Evolutionary conservation across 148 eudicot genomes (phyloP).

Genomic region (Heliosperma pusillum): DNA sequence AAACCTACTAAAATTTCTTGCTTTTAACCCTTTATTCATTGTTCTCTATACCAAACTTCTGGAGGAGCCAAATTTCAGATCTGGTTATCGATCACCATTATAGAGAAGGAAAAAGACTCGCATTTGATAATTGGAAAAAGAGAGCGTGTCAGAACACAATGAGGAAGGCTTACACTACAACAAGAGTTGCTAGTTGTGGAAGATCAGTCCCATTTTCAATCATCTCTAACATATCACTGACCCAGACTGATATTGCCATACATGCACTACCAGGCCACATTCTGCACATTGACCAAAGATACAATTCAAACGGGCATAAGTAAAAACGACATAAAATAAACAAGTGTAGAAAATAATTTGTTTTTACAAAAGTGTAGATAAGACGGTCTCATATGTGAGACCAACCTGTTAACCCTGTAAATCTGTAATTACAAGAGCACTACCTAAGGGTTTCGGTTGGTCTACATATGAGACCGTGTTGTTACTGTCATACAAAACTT

Average conservation of each 20-base stretch:
- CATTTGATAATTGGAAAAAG: not conserved
- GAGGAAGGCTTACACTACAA: constrained; percentile 72
- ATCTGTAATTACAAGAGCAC: no score
- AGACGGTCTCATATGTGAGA: not conserved
- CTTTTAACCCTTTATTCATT: not conserved
- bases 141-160: not conserved
- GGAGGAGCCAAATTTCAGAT: not conserved
- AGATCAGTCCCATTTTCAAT: constrained; percentile 54
- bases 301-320: constrained; percentile 11
- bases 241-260: constrained; percentile 83
- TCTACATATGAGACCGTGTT: not conserved
- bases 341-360: not conserved
- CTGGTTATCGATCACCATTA: not conserved
- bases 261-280: constrained; percentile 95
- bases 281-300: constrained; percentile 43
- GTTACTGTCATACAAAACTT: not conserved
- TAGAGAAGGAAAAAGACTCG: not conserved
- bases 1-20: not conserved
- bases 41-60: not conserved
- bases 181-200: constrained; percentile 75
- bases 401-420: not conserved
- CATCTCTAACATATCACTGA: constrained; percentile 56
- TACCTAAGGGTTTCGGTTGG: not conserved
- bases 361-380: constrained; percentile 25
- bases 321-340: not conserved